Evolutionary conservation across 1,139 yeast genomes (phyloP).

Genomic region (Blastobotrys buckinghamii): DNA sequence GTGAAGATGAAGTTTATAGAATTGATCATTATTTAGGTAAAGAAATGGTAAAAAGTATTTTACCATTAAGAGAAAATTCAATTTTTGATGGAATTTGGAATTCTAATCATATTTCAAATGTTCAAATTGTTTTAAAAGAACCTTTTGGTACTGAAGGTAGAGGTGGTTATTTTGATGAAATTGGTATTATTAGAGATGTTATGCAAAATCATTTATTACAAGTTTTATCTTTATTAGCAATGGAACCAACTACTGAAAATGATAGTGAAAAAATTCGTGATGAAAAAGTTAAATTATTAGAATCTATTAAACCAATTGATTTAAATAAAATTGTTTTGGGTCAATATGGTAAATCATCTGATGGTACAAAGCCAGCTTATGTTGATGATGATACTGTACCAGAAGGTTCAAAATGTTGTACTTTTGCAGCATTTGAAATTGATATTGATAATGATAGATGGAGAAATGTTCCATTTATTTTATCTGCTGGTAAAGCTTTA

Average conservation of each 20-base stretch:
- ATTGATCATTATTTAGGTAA: slow-evolving; percentile 97
- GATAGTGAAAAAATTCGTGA: slow-evolving; percentile 93
- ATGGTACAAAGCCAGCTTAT: slow-evolving; percentile 86
- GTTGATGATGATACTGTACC: slow-evolving; percentile 91
- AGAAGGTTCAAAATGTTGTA: slow-evolving; percentile 74
- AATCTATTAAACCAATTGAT: slow-evolving; percentile 68
- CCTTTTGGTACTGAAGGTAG: slow-evolving; percentile 98
- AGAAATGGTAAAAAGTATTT: slow-evolving; percentile 93
- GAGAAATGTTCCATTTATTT: slow-evolving; percentile 95
- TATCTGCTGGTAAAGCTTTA: slow-evolving; percentile 95
- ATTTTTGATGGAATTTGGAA: slow-evolving; percentile 85
- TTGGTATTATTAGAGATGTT: slow-evolving; percentile 95
- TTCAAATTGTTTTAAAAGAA: slow-evolving; percentile 91
- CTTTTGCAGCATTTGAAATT: slow-evolving; percentile 82
- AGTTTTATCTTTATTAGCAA: slow-evolving; percentile 82
- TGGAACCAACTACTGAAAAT: slow-evolving; percentile 91
- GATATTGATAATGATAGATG: slow-evolving; percentile 88
- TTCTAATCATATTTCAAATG: slow-evolving; percentile 64
- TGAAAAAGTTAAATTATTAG: slow-evolving; percentile 89
- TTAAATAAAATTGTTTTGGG: slow-evolving; percentile 69
- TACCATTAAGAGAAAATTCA: slow-evolving; percentile 83
- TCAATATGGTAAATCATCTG: slow-evolving; percentile 62
- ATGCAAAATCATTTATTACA: slow-evolving; percentile 97
- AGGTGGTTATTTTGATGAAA: slow-evolving; percentile 93
- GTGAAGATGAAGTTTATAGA: slow-evolving; percentile 87